Evolutionary conservation across 2,329 filamentous ascomycete genomes (phyloP).

Genomic region (Rosellinia necatrix): DNA sequence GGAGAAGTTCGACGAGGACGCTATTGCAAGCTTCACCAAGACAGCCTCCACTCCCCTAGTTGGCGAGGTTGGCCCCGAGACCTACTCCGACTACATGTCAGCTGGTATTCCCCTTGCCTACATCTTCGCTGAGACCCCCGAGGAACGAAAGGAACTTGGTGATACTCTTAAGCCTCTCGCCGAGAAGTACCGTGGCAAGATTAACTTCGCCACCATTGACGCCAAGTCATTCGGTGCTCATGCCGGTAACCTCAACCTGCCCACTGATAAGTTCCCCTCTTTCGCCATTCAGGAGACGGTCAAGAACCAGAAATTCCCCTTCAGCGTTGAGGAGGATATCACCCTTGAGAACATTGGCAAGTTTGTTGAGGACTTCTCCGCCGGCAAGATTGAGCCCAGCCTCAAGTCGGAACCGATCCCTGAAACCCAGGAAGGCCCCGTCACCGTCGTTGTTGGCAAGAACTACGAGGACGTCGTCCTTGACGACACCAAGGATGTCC

Average conservation of each 20-base stretch:
- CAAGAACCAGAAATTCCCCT: slow-evolving; percentile 98
- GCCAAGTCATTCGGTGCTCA: slow-evolving; percentile 93
- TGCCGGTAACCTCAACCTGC: slow-evolving; percentile 95
- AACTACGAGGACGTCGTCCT: slow-evolving; percentile 91
- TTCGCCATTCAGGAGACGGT: slow-evolving; percentile 96
- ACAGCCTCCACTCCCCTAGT: slow-evolving; percentile 85
- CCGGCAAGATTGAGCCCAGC: slow-evolving; percentile 90
- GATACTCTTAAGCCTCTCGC: slow-evolving; percentile 83
- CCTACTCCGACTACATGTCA: slow-evolving; percentile 93
- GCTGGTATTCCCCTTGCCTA: slow-evolving; percentile 92
- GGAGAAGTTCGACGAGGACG: slow-evolving; percentile 79
- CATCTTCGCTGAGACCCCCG: slow-evolving; percentile 91
- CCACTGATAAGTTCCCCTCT: slow-evolving; percentile 91
- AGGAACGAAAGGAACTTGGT: slow-evolving; percentile 83
- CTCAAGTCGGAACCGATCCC: slow-evolving; percentile 98
- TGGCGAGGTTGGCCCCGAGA: slow-evolving; percentile 95
- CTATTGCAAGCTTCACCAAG: slow-evolving; percentile 83
- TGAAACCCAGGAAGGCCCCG: slow-evolving; percentile 87
- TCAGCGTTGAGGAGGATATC: slow-evolving; percentile 81
- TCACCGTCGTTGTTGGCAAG: slow-evolving; percentile 88
- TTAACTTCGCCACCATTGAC: slow-evolving; percentile 99
- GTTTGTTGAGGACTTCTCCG: slow-evolving; percentile 84
- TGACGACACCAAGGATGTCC: slow-evolving; percentile 93
- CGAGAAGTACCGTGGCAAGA: slow-evolving; percentile 86
- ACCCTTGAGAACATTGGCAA: slow-evolving; percentile 70